These are phyloP conservation scores for Globisporangium cystogenes DNA, from an alignment of 352 stramenopile genomes.

Conservation along the genomic window DNA sequence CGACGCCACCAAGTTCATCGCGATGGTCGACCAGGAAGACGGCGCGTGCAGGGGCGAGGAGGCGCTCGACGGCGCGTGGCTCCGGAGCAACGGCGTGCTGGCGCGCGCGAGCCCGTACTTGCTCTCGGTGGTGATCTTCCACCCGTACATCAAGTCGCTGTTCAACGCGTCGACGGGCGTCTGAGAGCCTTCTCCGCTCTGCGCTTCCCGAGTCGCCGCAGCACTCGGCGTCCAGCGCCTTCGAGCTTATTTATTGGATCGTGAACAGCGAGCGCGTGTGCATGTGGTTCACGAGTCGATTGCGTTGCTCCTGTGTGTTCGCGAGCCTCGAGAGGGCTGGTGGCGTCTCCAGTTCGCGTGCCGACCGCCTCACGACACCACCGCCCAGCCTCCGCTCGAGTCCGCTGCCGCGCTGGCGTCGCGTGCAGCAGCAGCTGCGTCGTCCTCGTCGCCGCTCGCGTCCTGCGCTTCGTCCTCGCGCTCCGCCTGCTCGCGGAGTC, in stretches of 20 bases:
- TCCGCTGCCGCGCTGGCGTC: background rate
- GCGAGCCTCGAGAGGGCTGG: too few species aligned
- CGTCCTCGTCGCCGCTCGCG: constrained; percentile 8
- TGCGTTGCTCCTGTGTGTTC: too few species aligned
- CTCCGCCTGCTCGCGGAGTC: constrained; percentile 35
- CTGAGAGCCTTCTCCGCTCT: background rate
- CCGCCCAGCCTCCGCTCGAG: constrained; percentile 8
- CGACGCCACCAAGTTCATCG: constrained; percentile 34
- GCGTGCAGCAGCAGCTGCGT: constrained; percentile 2
- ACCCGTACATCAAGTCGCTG: constrained; percentile 54
- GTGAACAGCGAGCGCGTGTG: too few species aligned
- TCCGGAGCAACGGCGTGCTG: constrained; percentile 50
- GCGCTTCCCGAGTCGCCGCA: too few species aligned
- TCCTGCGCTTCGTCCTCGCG: constrained; percentile 13
- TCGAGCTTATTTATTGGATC: background rate
- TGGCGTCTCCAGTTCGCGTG: too few species aligned
- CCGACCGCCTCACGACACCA: constrained; percentile 15
- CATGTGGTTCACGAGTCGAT: too few species aligned
- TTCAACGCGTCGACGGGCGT: constrained; percentile 12
- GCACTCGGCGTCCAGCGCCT: too few species aligned
- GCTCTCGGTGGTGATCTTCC: constrained; percentile 50
- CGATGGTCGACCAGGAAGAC: constrained; percentile 16
- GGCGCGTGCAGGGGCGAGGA: constrained; percentile 11
- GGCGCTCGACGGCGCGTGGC: background rate
- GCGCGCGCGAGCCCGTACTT: constrained; percentile 53